These are phyloP conservation scores for Fraxinus excelsior DNA, from an alignment of 257 asterid genomes.

Conservation along the genomic window DNA sequence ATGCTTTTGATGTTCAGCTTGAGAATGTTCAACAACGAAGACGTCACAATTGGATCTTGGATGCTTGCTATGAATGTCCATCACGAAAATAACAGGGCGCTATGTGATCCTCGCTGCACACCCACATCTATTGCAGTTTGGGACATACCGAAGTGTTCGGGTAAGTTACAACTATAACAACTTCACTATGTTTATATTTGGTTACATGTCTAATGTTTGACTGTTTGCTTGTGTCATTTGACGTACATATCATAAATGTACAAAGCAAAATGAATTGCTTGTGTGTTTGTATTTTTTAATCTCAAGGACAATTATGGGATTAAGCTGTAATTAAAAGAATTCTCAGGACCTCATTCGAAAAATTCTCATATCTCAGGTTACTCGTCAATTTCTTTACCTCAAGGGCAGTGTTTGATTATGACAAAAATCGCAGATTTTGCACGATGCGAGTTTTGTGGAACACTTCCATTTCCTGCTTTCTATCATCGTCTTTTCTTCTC, in stretches of 20 bases:
- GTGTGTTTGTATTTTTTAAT: neutral
- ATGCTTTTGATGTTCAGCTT: slow-evolving; percentile 6
- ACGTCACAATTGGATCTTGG: slow-evolving; percentile 33
- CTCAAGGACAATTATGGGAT: neutral
- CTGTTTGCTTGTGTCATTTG: neutral
- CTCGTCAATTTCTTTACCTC: neutral
- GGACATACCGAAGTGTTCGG: slow-evolving; percentile 35
- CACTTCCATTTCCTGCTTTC: neutral
- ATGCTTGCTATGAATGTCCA: slow-evolving; percentile 33
- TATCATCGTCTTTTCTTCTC: neutral
- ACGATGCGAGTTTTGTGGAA: neutral
- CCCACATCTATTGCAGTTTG: slow-evolving; percentile 34
- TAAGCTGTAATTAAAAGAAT: neutral
- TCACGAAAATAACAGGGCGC: slow-evolving; percentile 30
- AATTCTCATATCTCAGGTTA: no score
- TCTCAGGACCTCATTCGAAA: neutral
- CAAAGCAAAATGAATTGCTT: neutral
- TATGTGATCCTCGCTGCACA: slow-evolving; percentile 35
- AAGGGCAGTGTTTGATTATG: no score
- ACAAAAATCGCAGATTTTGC: neutral
- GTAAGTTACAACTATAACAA: neutral
- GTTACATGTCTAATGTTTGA: neutral
- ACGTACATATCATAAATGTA: neutral
- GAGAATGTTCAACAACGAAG: slow-evolving; percentile 32
- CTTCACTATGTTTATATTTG: neutral